These are phyloP conservation scores for Schizophyllum amplum DNA, from an alignment of 1,284 basidiomycete genomes.

Conservation along the genomic window DNA sequence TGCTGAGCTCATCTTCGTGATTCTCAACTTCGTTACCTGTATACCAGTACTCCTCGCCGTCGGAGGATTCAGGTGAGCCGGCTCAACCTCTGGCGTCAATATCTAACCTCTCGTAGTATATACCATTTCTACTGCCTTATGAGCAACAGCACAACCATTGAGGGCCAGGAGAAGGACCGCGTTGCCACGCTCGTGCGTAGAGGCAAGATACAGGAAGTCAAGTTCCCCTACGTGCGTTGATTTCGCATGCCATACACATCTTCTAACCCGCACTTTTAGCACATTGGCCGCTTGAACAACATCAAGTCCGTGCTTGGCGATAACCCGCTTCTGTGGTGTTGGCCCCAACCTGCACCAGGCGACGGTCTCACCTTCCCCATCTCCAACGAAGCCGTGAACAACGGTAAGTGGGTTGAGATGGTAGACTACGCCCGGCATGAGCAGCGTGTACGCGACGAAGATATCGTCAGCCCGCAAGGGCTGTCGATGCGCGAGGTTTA, in stretches of 20 bases:
- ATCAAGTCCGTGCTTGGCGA: conserved; percentile 70
- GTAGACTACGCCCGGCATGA: conserved; percentile 9
- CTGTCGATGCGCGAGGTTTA: too few relatives aligned
- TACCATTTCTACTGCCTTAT: conserved; percentile 85
- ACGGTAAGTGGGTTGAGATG: conserved; percentile 72
- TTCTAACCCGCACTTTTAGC: conserved; percentile 33
- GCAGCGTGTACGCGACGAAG: too few relatives aligned
- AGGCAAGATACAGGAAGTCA: conserved; percentile 85
- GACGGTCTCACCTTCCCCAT: conserved; percentile 47
- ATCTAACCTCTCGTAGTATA: conserved; percentile 34
- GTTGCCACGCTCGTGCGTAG: conserved; percentile 77
- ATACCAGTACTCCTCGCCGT: conserved; percentile 82
- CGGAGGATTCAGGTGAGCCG: conserved; percentile 68
- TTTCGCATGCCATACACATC: conserved; percentile 1
- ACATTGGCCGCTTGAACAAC: conserved; percentile 71
- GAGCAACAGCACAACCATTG: conserved; percentile 91
- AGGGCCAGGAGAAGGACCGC: conserved; percentile 97
- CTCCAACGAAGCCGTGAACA: conserved; percentile 59
- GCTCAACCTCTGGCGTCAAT: neutral
- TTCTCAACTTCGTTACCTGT: conserved; percentile 84
- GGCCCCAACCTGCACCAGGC: conserved; percentile 58
- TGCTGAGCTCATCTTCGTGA: conserved; percentile 72
- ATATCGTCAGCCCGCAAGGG: too few relatives aligned
- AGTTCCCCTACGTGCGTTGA: conserved; percentile 82
- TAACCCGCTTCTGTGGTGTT: conserved; percentile 77